Conservation (phyloP, 208 protist genomes). For the Leishmania braziliensis region DNA sequence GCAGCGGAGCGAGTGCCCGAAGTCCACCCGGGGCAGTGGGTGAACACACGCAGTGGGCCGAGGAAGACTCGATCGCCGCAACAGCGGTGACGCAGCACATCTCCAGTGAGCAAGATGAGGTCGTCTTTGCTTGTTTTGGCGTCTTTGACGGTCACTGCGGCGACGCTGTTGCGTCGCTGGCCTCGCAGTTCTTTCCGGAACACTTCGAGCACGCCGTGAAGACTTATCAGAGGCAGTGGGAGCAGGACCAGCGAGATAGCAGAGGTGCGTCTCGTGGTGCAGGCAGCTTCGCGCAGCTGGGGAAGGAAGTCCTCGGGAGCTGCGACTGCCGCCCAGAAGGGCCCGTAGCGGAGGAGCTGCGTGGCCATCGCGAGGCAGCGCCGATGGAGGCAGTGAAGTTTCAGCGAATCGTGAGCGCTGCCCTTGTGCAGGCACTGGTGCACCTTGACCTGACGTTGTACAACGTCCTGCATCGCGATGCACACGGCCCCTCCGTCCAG, state of each 20-base stretch:
- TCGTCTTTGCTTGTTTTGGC: conserved; percentile 41
- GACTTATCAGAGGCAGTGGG: conserved; percentile 19
- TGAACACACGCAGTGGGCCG: neutral
- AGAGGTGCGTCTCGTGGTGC: neutral
- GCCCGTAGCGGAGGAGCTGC: neutral
- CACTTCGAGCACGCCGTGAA: conserved; percentile 54
- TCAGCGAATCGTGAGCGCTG: conserved; percentile 54
- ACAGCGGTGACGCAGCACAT: neutral
- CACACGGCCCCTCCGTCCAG: conserved; percentile 3
- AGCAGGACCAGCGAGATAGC: neutral
- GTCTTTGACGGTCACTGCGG: conserved; percentile 86
- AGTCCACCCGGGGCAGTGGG: neutral
- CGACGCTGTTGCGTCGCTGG: conserved; percentile 43
- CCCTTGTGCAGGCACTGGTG: conserved; percentile 70
- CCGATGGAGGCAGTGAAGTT: neutral
- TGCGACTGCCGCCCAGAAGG: neutral
- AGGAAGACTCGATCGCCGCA: neutral
- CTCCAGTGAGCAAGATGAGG: neutral
- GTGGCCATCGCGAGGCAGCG: no score
- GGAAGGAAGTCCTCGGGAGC: neutral
- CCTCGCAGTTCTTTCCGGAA: conserved; percentile 57
- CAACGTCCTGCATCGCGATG: conserved; percentile 29
- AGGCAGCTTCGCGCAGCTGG: neutral
- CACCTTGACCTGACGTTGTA: conserved; percentile 72
- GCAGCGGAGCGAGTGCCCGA: neutral